Conservation (phyloP, 2,329 filamentous ascomycete species). For the Aspergillus sp. region DNA sequence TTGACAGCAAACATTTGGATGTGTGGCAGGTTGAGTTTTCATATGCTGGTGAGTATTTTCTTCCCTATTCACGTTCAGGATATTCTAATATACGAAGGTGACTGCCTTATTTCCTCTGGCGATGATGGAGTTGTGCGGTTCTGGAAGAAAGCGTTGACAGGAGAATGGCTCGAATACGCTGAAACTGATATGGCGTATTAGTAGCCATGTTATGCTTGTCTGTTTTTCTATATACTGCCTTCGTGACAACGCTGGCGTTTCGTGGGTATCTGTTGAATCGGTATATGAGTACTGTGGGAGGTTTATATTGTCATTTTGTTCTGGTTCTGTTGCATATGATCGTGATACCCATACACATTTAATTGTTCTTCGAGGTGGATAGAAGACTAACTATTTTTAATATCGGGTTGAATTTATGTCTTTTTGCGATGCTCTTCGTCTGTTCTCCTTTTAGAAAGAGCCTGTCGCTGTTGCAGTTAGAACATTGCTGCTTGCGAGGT, state of each 20-base stretch:
- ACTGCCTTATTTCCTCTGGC: slow-evolving; percentile 38
- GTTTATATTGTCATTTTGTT: not conserved
- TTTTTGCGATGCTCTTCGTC: not conserved
- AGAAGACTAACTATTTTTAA: not conserved
- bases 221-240: not conserved
- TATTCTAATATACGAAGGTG: slow-evolving; percentile 22
- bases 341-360: not conserved
- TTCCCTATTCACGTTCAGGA: not conserved
- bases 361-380: not conserved
- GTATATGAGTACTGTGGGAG: not conserved
- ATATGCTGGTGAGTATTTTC: slow-evolving; percentile 29
- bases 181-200: slow-evolving; percentile 35
- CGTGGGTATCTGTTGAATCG: not conserved
- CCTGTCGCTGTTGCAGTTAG: not conserved
- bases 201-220: slow-evolving; percentile 8
- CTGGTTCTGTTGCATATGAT: not conserved
- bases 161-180: slow-evolving; percentile 41
- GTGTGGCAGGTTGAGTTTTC: slow-evolving; percentile 42
- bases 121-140: slow-evolving; percentile 38
- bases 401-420: not conserved
- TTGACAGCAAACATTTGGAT: slow-evolving; percentile 40
- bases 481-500: not conserved
- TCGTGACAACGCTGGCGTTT: too few species aligned
- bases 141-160: slow-evolving; percentile 38
- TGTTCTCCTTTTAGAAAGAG: not conserved